Percentiles rank a stretch among this genome's conserved stretches.
Evolutionary conservation across 2,329 filamentous ascomycete species (phyloP).

Genomic region (Grosmannia penicillata): DNA sequence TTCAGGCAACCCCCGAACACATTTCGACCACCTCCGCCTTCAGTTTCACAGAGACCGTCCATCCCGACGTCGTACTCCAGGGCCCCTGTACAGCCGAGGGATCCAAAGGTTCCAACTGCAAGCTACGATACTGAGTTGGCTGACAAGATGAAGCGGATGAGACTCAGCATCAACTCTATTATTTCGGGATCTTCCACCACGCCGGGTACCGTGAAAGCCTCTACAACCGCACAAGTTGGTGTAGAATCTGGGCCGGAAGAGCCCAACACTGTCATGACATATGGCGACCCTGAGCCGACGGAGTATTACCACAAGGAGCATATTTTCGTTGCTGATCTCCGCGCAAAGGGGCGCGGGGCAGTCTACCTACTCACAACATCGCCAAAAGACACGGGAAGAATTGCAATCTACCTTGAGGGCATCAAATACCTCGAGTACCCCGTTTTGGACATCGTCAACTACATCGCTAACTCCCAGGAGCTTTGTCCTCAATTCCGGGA

Average conservation of each 20-base stretch:
- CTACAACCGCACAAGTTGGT: not conserved
- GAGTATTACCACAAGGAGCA: slow-evolving; percentile 5
- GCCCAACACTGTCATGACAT: not conserved
- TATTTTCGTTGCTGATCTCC: slow-evolving; percentile 6
- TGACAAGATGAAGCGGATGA: too few species aligned
- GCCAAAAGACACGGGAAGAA: not conserved
- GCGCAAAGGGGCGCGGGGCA: slow-evolving; percentile 4
- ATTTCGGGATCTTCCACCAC: too few species aligned
- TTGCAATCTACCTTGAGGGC: slow-evolving; percentile 8
- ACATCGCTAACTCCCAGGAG: slow-evolving; percentile 5
- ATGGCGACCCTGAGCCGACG: not conserved
- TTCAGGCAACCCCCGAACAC: too few species aligned
- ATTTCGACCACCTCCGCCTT: too few species aligned
- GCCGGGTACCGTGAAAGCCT: too few species aligned
- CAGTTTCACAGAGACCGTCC: too few species aligned
- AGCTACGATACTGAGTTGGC: too few species aligned
- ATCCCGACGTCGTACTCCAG: too few species aligned
- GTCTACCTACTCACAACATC: slow-evolving; percentile 4
- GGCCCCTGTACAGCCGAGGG: too few species aligned
- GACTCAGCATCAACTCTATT: too few species aligned
- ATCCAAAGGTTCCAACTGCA: too few species aligned
- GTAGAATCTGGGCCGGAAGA: not conserved
- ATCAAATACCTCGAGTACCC: slow-evolving; percentile 8
- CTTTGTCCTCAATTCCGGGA: slow-evolving; percentile 9
- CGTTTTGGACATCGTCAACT: slow-evolving; percentile 9